Evolutionary conservation across 345 rosid genomes (phyloP).

Genomic region (Draba incana): DNA sequence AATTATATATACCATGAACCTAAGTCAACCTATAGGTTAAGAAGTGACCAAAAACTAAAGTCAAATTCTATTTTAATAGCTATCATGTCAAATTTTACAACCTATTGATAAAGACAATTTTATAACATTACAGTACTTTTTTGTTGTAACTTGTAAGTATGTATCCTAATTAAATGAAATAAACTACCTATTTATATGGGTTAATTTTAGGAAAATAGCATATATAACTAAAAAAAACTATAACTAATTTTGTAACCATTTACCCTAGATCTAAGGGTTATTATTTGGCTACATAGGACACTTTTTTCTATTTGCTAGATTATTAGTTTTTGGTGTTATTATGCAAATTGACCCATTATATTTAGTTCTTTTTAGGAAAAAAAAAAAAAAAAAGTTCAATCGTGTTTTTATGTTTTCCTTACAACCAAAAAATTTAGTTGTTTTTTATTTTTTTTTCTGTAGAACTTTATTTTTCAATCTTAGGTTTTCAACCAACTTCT

Average conservation of each 20-base stretch:
- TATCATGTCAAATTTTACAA: slow-evolving; percentile 26
- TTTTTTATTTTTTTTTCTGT: neutral
- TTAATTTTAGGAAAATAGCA: too few relatives aligned
- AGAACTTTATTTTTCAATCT: neutral
- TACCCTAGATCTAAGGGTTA: too few relatives aligned
- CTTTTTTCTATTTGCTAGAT: too few relatives aligned
- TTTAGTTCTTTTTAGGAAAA: too few relatives aligned
- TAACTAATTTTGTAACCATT: too few relatives aligned
- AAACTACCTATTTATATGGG: neutral
- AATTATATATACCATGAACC: slow-evolving; percentile 7
- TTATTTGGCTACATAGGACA: too few relatives aligned
- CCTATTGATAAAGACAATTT: slow-evolving; percentile 19
- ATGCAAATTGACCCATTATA: too few relatives aligned
- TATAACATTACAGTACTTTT: neutral
- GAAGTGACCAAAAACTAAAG: slow-evolving; percentile 35
- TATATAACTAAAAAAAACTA: too few relatives aligned
- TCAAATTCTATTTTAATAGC: slow-evolving; percentile 32
- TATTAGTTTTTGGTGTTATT: too few relatives aligned
- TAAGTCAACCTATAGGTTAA: slow-evolving; percentile 26
- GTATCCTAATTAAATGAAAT: slow-evolving; percentile 4
- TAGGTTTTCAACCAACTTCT: neutral
- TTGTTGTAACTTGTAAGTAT: neutral
- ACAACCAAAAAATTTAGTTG: slow-evolving; percentile 1
- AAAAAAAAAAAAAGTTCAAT: neutral
- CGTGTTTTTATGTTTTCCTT: neutral